Conservation (phyloP, 1,284 basidiomycete genomes). For the Fomitopsis pinicola region DNA sequence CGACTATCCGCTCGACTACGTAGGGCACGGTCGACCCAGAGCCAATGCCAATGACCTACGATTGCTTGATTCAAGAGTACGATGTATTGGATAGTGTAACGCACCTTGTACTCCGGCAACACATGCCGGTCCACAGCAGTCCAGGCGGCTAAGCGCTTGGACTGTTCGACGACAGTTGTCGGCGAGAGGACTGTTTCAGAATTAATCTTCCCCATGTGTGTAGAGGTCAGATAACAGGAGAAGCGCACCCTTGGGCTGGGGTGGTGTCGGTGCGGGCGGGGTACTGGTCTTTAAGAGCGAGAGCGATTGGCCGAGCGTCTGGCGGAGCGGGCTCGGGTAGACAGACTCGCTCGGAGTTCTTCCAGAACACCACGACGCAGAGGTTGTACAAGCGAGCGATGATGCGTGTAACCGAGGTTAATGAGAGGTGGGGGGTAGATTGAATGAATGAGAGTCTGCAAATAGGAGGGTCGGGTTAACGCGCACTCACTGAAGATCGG, state of each 20-base stretch:
- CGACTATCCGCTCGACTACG: slow-evolving; percentile 91
- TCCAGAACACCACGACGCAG: neutral
- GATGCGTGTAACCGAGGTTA: neutral
- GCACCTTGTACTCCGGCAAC: slow-evolving; percentile 76
- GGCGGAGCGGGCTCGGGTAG: slow-evolving; percentile 19
- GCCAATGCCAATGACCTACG: slow-evolving; percentile 85
- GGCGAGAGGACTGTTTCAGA: slow-evolving; percentile 15
- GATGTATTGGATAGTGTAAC: slow-evolving; percentile 20
- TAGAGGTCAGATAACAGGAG: neutral
- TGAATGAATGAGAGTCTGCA: neutral
- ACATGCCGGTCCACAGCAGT: slow-evolving; percentile 94
- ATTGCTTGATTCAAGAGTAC: neutral
- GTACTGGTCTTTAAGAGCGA: slow-evolving; percentile 12
- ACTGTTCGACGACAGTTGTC: slow-evolving; percentile 56
- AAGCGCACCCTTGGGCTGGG: slow-evolving; percentile 16
- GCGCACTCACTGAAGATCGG: slow-evolving; percentile 23
- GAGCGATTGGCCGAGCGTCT: slow-evolving; percentile 15
- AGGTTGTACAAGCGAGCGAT: neutral
- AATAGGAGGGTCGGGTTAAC: neutral
- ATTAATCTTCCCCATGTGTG: neutral
- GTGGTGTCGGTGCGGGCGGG: slow-evolving; percentile 4
- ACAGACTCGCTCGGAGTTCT: slow-evolving; percentile 19
- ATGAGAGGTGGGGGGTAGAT: slow-evolving; percentile 1
- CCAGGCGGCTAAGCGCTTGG: slow-evolving; percentile 91
- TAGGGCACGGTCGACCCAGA: slow-evolving; percentile 97